Conservation (phyloP, 495 filamentous ascomycete species). For the Lasiosphaeria hispida region DNA sequence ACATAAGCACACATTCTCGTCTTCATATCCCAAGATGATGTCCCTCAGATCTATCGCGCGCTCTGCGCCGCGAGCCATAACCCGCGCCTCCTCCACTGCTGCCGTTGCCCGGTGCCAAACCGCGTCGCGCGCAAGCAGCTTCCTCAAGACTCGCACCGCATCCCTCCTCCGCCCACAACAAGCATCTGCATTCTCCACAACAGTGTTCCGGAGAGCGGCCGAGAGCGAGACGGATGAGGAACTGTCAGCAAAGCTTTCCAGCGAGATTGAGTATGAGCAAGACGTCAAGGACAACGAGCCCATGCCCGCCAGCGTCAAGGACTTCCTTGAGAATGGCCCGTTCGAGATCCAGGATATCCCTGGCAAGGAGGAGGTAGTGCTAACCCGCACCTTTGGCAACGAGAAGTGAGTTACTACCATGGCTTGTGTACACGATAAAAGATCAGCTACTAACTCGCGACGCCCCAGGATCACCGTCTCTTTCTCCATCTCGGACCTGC, state of each 20-base stretch:
- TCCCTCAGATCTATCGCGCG: conserved; percentile 70
- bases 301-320: conserved; percentile 61
- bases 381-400: conserved; percentile 79
- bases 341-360: conserved; percentile 74
- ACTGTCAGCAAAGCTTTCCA: conserved; percentile 73
- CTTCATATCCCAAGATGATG: conserved; percentile 58
- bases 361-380: conserved; percentile 81
- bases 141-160: conserved; percentile 31
- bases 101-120: conserved; percentile 48
- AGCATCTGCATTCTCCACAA: conserved; percentile 72
- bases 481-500: conserved; percentile 91
- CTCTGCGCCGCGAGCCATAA: conserved; percentile 65
- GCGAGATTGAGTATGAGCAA: conserved; percentile 67
- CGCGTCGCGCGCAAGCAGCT: conserved; percentile 25
- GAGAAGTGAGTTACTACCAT: conserved; percentile 64
- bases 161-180: conserved; percentile 49
- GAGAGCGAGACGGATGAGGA: conserved; percentile 62
- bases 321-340: conserved; percentile 68
- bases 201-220: conserved; percentile 50
- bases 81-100: conserved; percentile 58
- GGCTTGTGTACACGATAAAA: background rate
- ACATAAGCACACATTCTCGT: background rate
- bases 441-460: conserved; percentile 17
- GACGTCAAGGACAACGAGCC: conserved; percentile 57
- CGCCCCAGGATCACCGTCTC: conserved; percentile 75